phyloP scores from a whole-genome alignment of 2,329 filamentous ascomycete genomes.

The Claviceps capensis region DNA sequence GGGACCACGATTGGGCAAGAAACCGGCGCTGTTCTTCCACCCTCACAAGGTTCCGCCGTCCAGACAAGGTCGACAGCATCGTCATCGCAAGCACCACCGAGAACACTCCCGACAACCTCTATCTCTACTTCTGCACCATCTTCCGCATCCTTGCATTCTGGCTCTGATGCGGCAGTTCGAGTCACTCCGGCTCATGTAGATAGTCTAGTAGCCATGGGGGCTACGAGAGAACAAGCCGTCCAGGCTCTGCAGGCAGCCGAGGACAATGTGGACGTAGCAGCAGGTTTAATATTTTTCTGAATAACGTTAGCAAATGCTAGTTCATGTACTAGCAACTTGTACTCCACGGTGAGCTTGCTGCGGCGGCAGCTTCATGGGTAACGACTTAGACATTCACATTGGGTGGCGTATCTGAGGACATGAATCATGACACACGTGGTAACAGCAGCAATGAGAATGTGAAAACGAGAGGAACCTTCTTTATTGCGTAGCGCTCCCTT shows the following conservation, averaged over 20 bases:
- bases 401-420: background rate
- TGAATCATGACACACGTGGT: background rate
- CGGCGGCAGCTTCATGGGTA: background rate
- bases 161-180: slow-evolving; percentile 7
- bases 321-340: too few species aligned
- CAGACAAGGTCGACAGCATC: slow-evolving; percentile 2
- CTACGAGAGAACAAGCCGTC: slow-evolving; percentile 61
- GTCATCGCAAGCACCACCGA: slow-evolving; percentile 7
- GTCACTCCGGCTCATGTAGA: slow-evolving; percentile 56
- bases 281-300: slow-evolving; percentile 10
- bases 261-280: slow-evolving; percentile 62
- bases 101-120: slow-evolving; percentile 11
- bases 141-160: slow-evolving; percentile 15
- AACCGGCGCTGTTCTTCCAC: slow-evolving; percentile 56
- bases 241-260: slow-evolving; percentile 69
- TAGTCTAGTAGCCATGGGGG: slow-evolving; percentile 64
- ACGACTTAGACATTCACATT: background rate
- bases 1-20: slow-evolving; percentile 80
- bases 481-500: background rate
- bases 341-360: background rate
- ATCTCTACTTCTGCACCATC: slow-evolving; percentile 8
- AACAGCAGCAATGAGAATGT: background rate
- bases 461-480: background rate
- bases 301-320: background rate
- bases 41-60: slow-evolving; percentile 9